Conservation (phyloP, 129 eudicot genomes). For the Centaurea solstitialis region DNA sequence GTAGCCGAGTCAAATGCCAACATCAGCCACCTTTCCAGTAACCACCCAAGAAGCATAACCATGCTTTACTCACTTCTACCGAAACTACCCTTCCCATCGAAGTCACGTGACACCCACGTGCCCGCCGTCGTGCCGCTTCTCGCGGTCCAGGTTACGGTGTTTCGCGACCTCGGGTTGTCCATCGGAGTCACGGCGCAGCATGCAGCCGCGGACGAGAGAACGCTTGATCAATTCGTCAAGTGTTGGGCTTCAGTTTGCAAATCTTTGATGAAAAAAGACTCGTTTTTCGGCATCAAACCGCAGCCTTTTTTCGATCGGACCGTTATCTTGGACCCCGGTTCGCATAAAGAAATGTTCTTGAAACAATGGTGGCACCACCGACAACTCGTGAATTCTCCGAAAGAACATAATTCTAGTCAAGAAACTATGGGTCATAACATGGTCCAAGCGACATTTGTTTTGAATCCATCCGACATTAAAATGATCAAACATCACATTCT, state of each 20-base stretch:
- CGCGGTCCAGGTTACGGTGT: conserved; percentile 37
- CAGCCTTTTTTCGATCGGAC: conserved; percentile 28
- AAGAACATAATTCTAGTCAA: neutral
- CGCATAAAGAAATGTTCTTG: conserved; percentile 20
- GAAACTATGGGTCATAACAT: neutral
- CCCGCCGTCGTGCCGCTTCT: conserved; percentile 4
- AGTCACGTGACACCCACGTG: conserved; percentile 25
- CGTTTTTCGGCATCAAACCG: neutral
- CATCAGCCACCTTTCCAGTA: conserved; percentile 27
- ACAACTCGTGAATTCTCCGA: neutral
- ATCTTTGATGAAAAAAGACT: conserved; percentile 18
- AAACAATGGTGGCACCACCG: conserved; percentile 35
- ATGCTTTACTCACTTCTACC: conserved; percentile 40
- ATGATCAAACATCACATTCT: conserved; percentile 32
- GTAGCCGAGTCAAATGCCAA: conserved; percentile 30
- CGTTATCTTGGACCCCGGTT: conserved; percentile 19
- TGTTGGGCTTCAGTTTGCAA: conserved; percentile 40
- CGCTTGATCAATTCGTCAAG: conserved; percentile 32
- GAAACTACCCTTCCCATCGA: conserved; percentile 7
- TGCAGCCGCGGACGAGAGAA: conserved; percentile 38
- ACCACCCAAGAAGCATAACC: conserved; percentile 7
- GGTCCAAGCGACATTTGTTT: conserved; percentile 41
- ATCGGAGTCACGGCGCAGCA: conserved; percentile 37
- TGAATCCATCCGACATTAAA: conserved; percentile 30
- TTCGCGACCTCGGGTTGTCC: conserved; percentile 26